Evolutionary conservation across 352 stramenopile species (phyloP), one percentile per base, ranked within the genome.

Genomic region (Phytophthora kernoviae): DNA sequence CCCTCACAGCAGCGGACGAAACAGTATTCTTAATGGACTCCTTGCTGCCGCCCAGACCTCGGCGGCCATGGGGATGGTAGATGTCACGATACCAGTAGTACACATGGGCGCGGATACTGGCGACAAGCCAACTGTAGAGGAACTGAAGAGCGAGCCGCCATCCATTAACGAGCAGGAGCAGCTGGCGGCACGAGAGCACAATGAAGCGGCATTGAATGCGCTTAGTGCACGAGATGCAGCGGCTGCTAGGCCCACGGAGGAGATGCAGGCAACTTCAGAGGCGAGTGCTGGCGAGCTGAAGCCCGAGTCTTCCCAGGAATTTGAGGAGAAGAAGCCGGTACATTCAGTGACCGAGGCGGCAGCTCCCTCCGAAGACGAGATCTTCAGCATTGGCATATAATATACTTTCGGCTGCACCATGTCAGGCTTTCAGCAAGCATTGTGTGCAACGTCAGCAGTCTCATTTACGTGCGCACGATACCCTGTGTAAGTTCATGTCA

Each of bases 341-440:
- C 41, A 26, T 14, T 30, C 44, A 21, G n/a, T n/a, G n/a, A n/a
- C n/a, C n/a, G n/a, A n/a, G n/a, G n/a, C 49, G 10, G 46, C 51
- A 5, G 43, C 42, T 9, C 47, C 63, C 8, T 71, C 44, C 6
- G 80, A 89, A 32, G 82, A 92, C 47, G 85, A 92, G 66, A 92
- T 94, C 46, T 94, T 94, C 54, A 90, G 82, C 37, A 70, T 94
- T 36, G 82, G 81, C 0, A 61, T 94, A 61, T 94, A 83, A 77
- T 71, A 52, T 53, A 55, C 53, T 17, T 9, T 18, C 51, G 33
- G 3, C 37, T 43, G 37, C 37, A 43, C 21, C n/a, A n/a, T n/a
- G n/a, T n/a, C n/a, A n/a, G n/a, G n/a, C n/a, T n/a, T n/a, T n/a
- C n/a, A n/a, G n/a, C n/a, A n/a, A n/a, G n/a, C n/a, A n/a, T n/a